Percentiles rank a stretch among this genome's conserved stretches.
Conservation (phyloP, 768 basidiomycete species). For the Suillus ampliporus region DNA sequence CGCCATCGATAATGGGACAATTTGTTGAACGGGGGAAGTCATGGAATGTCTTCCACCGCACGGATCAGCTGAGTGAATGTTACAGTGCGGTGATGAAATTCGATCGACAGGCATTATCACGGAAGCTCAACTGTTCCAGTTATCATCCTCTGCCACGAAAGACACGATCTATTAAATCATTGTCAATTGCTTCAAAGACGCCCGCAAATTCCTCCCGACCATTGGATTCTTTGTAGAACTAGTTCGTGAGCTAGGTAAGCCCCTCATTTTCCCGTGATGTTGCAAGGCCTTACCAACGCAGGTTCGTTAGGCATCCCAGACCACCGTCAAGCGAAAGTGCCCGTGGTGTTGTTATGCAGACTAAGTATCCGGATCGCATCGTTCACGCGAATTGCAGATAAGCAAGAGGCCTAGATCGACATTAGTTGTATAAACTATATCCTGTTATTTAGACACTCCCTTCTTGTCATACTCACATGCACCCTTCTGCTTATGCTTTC, state of each 20-base stretch:
- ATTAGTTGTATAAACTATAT: too few relatives aligned
- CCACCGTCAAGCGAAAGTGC: conserved; percentile 22
- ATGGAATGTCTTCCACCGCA: neutral
- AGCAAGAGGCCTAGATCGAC: too few relatives aligned
- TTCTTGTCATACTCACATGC: too few relatives aligned
- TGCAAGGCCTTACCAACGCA: neutral
- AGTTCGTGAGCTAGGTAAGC: conserved; percentile 18
- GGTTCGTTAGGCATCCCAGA: conserved; percentile 13
- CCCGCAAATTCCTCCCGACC: conserved; percentile 5
- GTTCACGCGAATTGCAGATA: too few relatives aligned
- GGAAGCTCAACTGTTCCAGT: conserved; percentile 19
- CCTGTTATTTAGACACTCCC: too few relatives aligned
- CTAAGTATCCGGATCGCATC: too few relatives aligned
- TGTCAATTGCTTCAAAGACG: conserved; percentile 6
- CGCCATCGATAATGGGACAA: conserved; percentile 21
- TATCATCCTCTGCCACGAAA: conserved; percentile 11
- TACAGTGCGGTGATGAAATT: conserved; percentile 20
- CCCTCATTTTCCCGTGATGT: neutral
- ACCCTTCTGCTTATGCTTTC: too few relatives aligned
- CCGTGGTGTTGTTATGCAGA: conserved; percentile 20
- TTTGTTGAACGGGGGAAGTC: conserved; percentile 26
- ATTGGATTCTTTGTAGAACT: conserved; percentile 21
- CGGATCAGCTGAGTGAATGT: neutral
- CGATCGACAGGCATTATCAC: conserved; percentile 10
- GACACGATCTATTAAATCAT: conserved; percentile 19